phyloP scores from a whole-genome alignment of 768 basidiomycete genomes.

The Solioccasus polychromus region DNA sequence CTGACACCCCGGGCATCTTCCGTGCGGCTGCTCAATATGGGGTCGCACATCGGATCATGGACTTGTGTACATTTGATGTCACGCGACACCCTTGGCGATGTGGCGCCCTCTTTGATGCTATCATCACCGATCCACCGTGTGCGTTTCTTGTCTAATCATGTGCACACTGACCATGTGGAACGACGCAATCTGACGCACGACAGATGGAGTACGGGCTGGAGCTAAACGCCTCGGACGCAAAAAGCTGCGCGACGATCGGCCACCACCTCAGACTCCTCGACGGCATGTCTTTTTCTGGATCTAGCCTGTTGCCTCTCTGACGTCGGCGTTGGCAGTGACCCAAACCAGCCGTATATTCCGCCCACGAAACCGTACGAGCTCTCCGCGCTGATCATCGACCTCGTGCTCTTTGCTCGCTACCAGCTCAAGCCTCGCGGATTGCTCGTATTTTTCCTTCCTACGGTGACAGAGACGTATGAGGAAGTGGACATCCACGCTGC shows the following conservation, averaged over 20 bases:
- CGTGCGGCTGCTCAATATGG: slow-evolving; percentile 86
- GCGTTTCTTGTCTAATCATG: slow-evolving; percentile 28
- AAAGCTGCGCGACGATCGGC: slow-evolving; percentile 34
- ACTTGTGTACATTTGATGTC: slow-evolving; percentile 90
- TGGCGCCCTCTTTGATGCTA: slow-evolving; percentile 89
- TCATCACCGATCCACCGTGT: slow-evolving; percentile 95
- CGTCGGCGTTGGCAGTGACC: slow-evolving; percentile 18
- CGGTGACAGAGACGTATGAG: slow-evolving; percentile 87
- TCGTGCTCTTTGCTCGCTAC: slow-evolving; percentile 78
- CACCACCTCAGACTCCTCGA: slow-evolving; percentile 35
- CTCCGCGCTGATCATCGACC: slow-evolving; percentile 74
- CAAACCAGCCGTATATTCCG: slow-evolving; percentile 75
- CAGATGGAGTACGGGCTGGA: slow-evolving; percentile 90
- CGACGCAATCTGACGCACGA: background rate
- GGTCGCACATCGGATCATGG: slow-evolving; percentile 66
- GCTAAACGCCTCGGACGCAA: slow-evolving; percentile 79
- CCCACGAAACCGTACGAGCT: slow-evolving; percentile 93
- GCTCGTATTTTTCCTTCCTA: slow-evolving; percentile 94
- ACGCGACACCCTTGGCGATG: slow-evolving; percentile 86
- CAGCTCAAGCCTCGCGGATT: slow-evolving; percentile 82
- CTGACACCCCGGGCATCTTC: slow-evolving; percentile 62
- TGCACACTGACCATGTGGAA: background rate
- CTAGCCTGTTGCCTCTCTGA: background rate
- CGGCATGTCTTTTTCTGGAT: slow-evolving; percentile 37
- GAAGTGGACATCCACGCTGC: slow-evolving; percentile 79